Percentiles rank a stretch among this genome's conserved stretches.
These are phyloP conservation scores for Trichoderma endophyticum DNA, from an alignment of 2,329 filamentous ascomycete genomes.

Conservation along the genomic window DNA sequence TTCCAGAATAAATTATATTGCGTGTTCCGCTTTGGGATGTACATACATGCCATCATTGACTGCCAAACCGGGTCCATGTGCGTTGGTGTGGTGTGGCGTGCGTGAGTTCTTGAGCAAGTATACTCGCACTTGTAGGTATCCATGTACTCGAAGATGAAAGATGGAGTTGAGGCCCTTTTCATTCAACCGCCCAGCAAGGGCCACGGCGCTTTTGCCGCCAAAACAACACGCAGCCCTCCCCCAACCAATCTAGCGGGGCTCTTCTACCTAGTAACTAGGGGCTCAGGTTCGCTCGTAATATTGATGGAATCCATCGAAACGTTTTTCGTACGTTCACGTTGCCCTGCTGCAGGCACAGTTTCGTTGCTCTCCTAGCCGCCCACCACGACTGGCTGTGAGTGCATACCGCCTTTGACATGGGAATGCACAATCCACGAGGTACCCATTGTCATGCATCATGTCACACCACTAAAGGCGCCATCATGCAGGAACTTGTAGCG, in stretches of 20 bases:
- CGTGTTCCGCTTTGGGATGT: neutral
- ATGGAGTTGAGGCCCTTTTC: neutral
- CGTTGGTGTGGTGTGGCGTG: no score
- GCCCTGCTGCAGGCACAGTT: conserved; percentile 1
- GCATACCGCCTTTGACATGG: neutral
- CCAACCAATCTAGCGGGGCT: neutral
- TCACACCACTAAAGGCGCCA: neutral
- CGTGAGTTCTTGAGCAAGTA: neutral
- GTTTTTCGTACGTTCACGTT: neutral
- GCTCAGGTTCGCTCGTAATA: neutral
- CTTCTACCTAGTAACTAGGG: neutral
- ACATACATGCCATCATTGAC: neutral
- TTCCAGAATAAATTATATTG: conserved; percentile 4
- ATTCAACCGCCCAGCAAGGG: neutral
- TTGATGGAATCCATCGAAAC: neutral
- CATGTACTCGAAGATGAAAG: neutral
- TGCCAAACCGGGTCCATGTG: neutral
- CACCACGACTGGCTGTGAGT: neutral
- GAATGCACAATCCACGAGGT: neutral
- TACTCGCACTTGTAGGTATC: neutral
- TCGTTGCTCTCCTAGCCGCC: neutral
- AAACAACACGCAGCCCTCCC: neutral
- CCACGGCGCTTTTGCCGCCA: neutral
- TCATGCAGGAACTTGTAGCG: conserved; percentile 10
- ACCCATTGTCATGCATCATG: neutral